A percentile compares a stretch with the other conserved stretches of the same genome.
These are phyloP conservation scores for Ceratobasidium sp. DNA, from an alignment of 1,284 basidiomycete genomes.

Conservation along the genomic window DNA sequence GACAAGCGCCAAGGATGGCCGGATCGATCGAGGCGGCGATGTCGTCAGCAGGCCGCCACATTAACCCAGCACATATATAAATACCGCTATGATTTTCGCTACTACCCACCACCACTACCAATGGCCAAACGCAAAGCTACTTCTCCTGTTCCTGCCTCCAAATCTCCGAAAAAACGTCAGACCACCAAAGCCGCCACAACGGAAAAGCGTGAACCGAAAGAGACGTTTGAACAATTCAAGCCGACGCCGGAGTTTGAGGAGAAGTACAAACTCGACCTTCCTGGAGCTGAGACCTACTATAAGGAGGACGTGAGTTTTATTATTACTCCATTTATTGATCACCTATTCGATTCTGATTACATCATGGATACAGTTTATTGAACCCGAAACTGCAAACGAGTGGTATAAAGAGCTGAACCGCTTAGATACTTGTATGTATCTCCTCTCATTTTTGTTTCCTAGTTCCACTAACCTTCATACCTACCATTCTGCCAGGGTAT, in stretches of 20 bases:
- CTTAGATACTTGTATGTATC: slow-evolving; percentile 59
- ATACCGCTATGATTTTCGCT: no score
- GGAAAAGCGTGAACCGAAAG: slow-evolving; percentile 3
- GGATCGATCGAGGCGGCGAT: no score
- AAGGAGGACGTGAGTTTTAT: slow-evolving; percentile 57
- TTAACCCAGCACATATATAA: neutral
- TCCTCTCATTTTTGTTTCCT: slow-evolving; percentile 20
- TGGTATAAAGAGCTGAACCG: slow-evolving; percentile 61
- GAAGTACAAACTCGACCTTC: slow-evolving; percentile 51
- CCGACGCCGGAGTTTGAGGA: slow-evolving; percentile 52
- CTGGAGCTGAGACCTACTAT: slow-evolving; percentile 61
- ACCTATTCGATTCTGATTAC: slow-evolving; percentile 1
- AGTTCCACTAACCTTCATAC: slow-evolving; percentile 1
- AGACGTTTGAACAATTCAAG: slow-evolving; percentile 54
- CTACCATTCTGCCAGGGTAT: slow-evolving; percentile 57
- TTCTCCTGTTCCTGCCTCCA: neutral
- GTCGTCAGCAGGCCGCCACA: slow-evolving; percentile 1
- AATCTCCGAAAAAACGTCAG: neutral
- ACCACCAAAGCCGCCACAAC: neutral
- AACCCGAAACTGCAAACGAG: slow-evolving; percentile 54
- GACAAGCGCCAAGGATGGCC: no score
- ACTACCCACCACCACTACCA: slow-evolving; percentile 2
- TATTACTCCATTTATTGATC: neutral
- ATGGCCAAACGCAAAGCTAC: slow-evolving; percentile 31
- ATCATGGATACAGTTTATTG: slow-evolving; percentile 57